A percentile compares a stretch with the other conserved stretches of the same genome.
Evolutionary conservation across 2,329 filamentous ascomycete species (phyloP).

Genomic region (Diplodia intermedia): DNA sequence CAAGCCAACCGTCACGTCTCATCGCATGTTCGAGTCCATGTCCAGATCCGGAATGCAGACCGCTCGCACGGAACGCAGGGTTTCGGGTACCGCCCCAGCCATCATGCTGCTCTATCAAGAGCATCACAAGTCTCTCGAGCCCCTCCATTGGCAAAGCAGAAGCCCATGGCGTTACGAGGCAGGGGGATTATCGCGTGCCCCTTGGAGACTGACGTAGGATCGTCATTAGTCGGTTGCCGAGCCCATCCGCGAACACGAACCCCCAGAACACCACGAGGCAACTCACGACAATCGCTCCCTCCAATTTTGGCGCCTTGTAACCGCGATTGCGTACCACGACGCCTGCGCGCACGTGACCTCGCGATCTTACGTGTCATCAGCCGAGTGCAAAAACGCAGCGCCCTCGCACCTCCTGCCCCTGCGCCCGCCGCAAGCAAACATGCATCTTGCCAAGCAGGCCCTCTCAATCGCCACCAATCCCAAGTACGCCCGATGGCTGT

Average conservation of each 20-base stretch:
- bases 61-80: too few species aligned
- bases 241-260: background rate
- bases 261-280: slow-evolving; percentile 4
- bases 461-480: slow-evolving; percentile 59
- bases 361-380: slow-evolving; percentile 21
- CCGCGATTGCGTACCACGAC: background rate
- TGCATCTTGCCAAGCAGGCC: slow-evolving; percentile 48
- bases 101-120: too few species aligned
- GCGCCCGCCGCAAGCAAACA: slow-evolving; percentile 34
- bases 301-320: background rate
- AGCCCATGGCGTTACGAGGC: too few species aligned
- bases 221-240: too few species aligned
- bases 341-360: slow-evolving; percentile 15
- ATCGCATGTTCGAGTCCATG: too few species aligned
- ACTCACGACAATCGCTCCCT: slow-evolving; percentile 7
- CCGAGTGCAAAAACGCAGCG: background rate
- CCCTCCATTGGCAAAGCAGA: too few species aligned
- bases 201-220: background rate
- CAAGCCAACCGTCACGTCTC: too few species aligned
- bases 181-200: too few species aligned
- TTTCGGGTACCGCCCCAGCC: too few species aligned
- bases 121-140: too few species aligned
- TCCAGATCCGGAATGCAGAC: too few species aligned
- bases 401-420: background rate
- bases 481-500: slow-evolving; percentile 67